phyloP scores from a whole-genome alignment of 2,329 filamentous ascomycete species.

The Helotiales sp. region DNA sequence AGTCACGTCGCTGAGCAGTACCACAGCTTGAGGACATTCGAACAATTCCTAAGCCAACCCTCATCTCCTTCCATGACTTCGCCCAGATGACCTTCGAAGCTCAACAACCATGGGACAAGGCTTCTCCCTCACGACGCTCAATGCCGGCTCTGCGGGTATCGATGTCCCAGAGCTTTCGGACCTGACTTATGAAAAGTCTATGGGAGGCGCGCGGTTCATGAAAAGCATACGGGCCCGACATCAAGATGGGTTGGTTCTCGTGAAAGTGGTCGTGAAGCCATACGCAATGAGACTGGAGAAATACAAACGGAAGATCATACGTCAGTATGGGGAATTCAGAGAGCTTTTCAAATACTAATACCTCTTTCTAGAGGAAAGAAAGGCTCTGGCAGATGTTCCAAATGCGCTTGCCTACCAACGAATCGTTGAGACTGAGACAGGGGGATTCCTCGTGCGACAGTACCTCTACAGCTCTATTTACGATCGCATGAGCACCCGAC shows the following conservation, averaged over 20 bases:
- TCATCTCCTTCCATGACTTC: slow-evolving; percentile 34
- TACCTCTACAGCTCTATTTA: slow-evolving; percentile 97
- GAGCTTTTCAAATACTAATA: slow-evolving; percentile 23
- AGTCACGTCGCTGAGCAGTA: background rate
- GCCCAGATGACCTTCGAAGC: slow-evolving; percentile 36
- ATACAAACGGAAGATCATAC: slow-evolving; percentile 77
- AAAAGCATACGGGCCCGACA: slow-evolving; percentile 92
- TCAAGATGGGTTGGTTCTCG: slow-evolving; percentile 87
- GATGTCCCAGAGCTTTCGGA: slow-evolving; percentile 92
- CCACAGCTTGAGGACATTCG: slow-evolving; percentile 34
- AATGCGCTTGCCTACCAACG: slow-evolving; percentile 92
- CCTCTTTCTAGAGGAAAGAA: slow-evolving; percentile 70
- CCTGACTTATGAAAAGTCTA: slow-evolving; percentile 86
- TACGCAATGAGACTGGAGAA: slow-evolving; percentile 80
- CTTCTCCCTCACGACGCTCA: slow-evolving; percentile 90
- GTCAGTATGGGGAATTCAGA: slow-evolving; percentile 53
- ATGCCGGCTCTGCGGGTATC: slow-evolving; percentile 89
- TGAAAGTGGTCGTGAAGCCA: slow-evolving; percentile 94
- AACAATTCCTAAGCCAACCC: slow-evolving; percentile 32
- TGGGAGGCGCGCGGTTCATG: slow-evolving; percentile 93
- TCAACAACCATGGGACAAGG: slow-evolving; percentile 82
- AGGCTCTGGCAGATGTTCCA: slow-evolving; percentile 78
- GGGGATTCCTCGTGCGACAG: slow-evolving; percentile 91
- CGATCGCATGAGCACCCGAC: slow-evolving; percentile 93
- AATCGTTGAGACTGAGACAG: slow-evolving; percentile 87